Evolutionary conservation across 106 monocot species (phyloP).

Genomic region (Phalaenopsis aphrodite): DNA sequence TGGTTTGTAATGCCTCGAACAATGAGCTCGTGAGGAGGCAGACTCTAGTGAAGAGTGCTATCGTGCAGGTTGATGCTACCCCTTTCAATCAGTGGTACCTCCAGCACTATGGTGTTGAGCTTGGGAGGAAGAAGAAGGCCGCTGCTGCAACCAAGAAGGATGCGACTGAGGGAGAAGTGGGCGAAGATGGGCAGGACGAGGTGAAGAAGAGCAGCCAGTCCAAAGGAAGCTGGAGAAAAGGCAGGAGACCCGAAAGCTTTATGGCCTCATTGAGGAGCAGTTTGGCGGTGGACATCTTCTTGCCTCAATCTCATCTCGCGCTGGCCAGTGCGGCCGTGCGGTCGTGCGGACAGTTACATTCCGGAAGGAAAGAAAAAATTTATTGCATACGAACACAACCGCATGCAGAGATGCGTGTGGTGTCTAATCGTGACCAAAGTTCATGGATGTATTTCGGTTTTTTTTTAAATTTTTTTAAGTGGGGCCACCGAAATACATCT

Average conservation of each 20-base stretch:
- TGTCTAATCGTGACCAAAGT: no score
- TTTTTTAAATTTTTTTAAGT: no score
- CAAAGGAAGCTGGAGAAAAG: constrained; percentile 38
- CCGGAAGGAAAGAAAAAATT: no score
- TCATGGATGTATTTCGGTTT: no score
- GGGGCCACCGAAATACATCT: no score
- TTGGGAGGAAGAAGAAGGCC: constrained; percentile 41
- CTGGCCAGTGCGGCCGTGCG: constrained; percentile 35
- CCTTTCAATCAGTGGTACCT: no score
- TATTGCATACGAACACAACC: no score
- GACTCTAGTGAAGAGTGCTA: constrained; percentile 23
- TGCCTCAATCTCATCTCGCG: constrained; percentile 43
- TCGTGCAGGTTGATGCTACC: constrained; percentile 80
- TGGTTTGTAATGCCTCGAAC: constrained; percentile 7
- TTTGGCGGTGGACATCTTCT: constrained; percentile 40
- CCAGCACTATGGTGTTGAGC: no score
- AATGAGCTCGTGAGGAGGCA: constrained; percentile 71
- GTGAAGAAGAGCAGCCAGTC: constrained; percentile 21
- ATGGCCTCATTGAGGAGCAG: constrained; percentile 46
- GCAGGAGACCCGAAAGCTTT: constrained; percentile 29
- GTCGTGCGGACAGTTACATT: constrained; percentile 21
- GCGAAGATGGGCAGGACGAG: constrained; percentile 27
- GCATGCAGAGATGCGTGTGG: no score
- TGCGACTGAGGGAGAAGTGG: constrained; percentile 22
- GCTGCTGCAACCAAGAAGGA: constrained; percentile 23